phyloP scores from a whole-genome alignment of 2,329 filamentous ascomycete species.

The Xylariaceae sp. region DNA sequence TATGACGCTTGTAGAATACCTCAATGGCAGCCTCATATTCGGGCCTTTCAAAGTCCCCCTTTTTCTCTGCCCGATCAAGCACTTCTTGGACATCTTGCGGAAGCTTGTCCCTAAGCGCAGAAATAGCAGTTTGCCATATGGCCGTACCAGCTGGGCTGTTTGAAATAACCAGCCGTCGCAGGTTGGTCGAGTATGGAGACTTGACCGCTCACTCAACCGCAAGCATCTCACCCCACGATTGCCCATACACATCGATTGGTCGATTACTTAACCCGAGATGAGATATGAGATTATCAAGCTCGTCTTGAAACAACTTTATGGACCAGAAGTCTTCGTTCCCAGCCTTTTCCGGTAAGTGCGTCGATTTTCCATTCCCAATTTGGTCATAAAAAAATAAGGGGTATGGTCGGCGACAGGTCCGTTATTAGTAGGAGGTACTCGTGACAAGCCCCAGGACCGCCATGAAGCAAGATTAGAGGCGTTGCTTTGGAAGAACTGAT shows the following conservation, averaged over 20 bases:
- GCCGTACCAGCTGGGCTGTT: conserved; percentile 42
- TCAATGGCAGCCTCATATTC: conserved; percentile 42
- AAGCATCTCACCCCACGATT: conserved; percentile 61
- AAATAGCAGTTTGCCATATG: conserved; percentile 28
- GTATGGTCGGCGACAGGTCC: conserved; percentile 45
- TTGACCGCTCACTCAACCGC: conserved; percentile 49
- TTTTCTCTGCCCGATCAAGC: conserved; percentile 30
- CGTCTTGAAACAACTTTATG: conserved; percentile 51
- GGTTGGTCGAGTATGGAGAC: conserved; percentile 22
- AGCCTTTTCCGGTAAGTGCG: conserved; percentile 52
- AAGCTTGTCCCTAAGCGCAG: conserved; percentile 20
- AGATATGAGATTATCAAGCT: conserved; percentile 55
- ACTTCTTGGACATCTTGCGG: conserved; percentile 16
- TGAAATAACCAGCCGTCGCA: conserved; percentile 38
- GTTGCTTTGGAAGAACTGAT: conserved; percentile 12
- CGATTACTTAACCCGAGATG: conserved; percentile 45
- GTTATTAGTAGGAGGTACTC: conserved; percentile 49
- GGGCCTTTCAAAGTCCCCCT: conserved; percentile 35
- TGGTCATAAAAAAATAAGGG: conserved; percentile 62
- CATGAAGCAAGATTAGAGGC: conserved; percentile 35
- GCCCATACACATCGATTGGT: conserved; percentile 52
- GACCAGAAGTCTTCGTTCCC: conserved; percentile 56
- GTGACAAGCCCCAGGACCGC: conserved; percentile 49
- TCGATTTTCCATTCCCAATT: conserved; percentile 56
- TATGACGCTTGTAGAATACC: conserved; percentile 41